Evolutionary conservation across 2,329 filamentous ascomycete species (phyloP), one percentile per base, ranked within the genome.

Genomic region (Botryotinia convoluta): DNA sequence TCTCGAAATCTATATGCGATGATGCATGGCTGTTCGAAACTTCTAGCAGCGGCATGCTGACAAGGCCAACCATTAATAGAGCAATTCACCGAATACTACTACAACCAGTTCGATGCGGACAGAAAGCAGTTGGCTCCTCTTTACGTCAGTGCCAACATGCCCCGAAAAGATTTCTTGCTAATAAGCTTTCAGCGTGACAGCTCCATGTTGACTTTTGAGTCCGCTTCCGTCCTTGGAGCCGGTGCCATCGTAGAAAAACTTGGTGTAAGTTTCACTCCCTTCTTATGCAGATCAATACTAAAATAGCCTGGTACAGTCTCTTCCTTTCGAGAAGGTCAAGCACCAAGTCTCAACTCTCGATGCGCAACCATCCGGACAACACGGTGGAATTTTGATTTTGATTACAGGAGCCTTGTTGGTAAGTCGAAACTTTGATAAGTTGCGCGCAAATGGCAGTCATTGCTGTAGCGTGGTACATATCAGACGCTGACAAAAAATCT

Each of bases 151-250:
- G 32, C 4, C 16, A 35, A 6, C 14, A 51, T 20, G 80, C 51
- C 42, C 60, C 62, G 75, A 60, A 74, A 54, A 76, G 8, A n/a
- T 37, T 12, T 45, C 35, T 37, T 64, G 64, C 74, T 79, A 65
- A 79, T 63, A 76, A 75, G 74, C 62, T 63, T 73, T 80, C 78
- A 97, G 94, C 90, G 92, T 80, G 88, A 92, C 7, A 83, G 91
- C 75, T 98, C 96, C 67, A 97, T 97, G 92, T 87, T 98, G 84
- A 98, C 95, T 69, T 98, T 98, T 81, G 94, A 98, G 88, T 90
- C 87, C 64, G 79, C 85, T 62, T 90, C 91, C 22, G 83, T 89
- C 74, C 86, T 90, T 80, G 95, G 95, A 76, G 84, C 85, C 51
- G 81, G 78, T 37, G 82, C 82, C 45, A 98, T 99, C 79, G 84